Base-by-base conservation (phyloP, 2,329 filamentous ascomycete genomes). In the Whalleya microplaca region DNA sequence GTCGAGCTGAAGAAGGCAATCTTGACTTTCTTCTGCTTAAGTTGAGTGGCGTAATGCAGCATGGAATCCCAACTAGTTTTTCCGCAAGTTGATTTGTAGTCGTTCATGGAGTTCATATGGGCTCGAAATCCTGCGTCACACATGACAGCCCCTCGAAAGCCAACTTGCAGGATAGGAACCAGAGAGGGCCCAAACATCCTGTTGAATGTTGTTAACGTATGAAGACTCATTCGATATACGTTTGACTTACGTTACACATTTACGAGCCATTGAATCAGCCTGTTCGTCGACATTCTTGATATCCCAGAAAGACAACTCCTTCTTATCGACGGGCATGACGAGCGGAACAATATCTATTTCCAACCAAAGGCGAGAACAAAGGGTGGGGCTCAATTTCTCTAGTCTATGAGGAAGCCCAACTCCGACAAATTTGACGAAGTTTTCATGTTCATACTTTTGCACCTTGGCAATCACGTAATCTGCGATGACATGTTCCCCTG, bases 1-100 rank as follows among this genome's bases (percentile, higher is more conserved):
- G 90, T 93, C 51, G 85, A 85, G 69, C 88, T 92, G 78, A 93
- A 92, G 74, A 92, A 92, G 1, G 89, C 89, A 64, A 92, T 80
- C 69, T 86, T 89, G 57, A 84, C 81, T 54, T 88, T 86, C 48
- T 84, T 81, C 54, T 79, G 69, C 62, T 87, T 87, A 46, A 92
- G 78, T 23, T 84, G 80, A 37, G 82, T 73, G 46, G 84, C 87
- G 64, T 83, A 91, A 48, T 84, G 78, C 66, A 87, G 76, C 41
- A 86, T 84, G 1, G 87, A 79, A 41, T 82, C 76, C 88, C 89
- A 92, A 0, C 89, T 92, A 3, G 77, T 74, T 1, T 75, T 64
- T 18, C 79, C 75, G 48, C 89, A 89, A 0, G 87, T 88, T 3
- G 78, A 75, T 58, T 82, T 76, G 71, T 90, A 89, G 66, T 83